Conservation (phyloP, 179 eudicot genomes). For the Camellia oleifera region DNA sequence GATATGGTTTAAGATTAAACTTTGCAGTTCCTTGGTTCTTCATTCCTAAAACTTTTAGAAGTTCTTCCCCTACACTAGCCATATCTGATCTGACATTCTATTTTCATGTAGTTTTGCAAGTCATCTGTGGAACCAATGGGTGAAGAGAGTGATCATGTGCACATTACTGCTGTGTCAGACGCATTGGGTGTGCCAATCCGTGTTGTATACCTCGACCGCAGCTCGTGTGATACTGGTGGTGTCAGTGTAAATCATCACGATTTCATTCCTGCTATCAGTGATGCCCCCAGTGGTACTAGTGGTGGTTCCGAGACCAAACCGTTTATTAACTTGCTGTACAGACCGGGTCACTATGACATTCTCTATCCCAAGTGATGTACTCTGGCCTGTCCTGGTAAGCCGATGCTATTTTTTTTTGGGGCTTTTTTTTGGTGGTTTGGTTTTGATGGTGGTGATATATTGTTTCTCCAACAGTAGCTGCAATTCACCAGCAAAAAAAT, state of each 20-base stretch:
- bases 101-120: slow-evolving; percentile 72
- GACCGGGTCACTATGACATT: slow-evolving; percentile 89
- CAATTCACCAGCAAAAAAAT: not conserved
- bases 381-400: not conserved
- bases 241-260: slow-evolving; percentile 90
- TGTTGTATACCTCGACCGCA: slow-evolving; percentile 86
- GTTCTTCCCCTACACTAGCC: not conserved
- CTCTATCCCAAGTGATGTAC: slow-evolving; percentile 54
- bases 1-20: slow-evolving; percentile 6
- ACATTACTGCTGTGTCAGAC: slow-evolving; percentile 92
- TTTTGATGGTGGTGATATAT: not conserved
- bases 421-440: not conserved
- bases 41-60: not conserved
- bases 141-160: slow-evolving; percentile 98
- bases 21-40: not conserved
- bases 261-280: slow-evolving; percentile 53
- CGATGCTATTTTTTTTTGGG: not conserved
- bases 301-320: slow-evolving; percentile 44
- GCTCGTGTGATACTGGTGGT: slow-evolving; percentile 64
- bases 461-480: not conserved
- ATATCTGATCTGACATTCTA: not conserved
- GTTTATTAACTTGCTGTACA: slow-evolving; percentile 67
- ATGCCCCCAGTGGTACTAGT: slow-evolving; percentile 16
- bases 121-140: slow-evolving; percentile 99
- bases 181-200: slow-evolving; percentile 89